These are phyloP conservation scores for Dactylellina haptotyla DNA, from an alignment of 2,329 filamentous ascomycete species.

Conservation along the genomic window DNA sequence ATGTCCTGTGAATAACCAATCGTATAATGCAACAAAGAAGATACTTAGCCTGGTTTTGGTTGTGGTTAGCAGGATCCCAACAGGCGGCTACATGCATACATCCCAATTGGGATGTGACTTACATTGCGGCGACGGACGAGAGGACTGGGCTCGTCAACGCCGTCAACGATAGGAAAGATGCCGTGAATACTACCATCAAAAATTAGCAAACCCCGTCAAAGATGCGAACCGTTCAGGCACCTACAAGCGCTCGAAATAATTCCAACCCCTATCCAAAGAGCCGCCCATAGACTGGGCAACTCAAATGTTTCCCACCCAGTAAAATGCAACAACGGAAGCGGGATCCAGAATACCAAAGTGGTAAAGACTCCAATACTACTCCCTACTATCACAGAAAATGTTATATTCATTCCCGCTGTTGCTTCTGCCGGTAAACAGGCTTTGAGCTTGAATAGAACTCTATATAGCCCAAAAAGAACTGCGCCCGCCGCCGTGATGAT, in stretches of 20 bases:
- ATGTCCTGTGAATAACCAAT: constrained; percentile 42
- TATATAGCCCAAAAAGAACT: constrained; percentile 40
- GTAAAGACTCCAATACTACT: constrained; percentile 50
- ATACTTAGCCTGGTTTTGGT: constrained; percentile 26
- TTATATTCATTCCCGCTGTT: constrained; percentile 47
- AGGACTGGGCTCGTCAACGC: constrained; percentile 44
- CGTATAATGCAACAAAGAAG: constrained; percentile 45
- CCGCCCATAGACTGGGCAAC: constrained; percentile 19
- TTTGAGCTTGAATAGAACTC: constrained; percentile 47
- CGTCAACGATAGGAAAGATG: constrained; percentile 41
- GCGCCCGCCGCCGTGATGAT: constrained; percentile 41
- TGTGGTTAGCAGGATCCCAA: background rate
- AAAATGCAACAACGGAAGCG: constrained; percentile 43
- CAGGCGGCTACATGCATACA: background rate
- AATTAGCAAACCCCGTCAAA: background rate
- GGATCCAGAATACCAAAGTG: constrained; percentile 44
- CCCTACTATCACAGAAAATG: constrained; percentile 39
- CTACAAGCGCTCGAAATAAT: constrained; percentile 29
- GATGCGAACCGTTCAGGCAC: background rate
- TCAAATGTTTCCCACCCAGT: constrained; percentile 28
- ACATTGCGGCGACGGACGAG: constrained; percentile 50
- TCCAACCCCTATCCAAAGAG: constrained; percentile 42
- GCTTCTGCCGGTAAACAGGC: constrained; percentile 43
- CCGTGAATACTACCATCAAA: constrained; percentile 23
- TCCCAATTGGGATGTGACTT: background rate